Conservation (phyloP, 306 rosid genomes). For the Senna siamea region DNA sequence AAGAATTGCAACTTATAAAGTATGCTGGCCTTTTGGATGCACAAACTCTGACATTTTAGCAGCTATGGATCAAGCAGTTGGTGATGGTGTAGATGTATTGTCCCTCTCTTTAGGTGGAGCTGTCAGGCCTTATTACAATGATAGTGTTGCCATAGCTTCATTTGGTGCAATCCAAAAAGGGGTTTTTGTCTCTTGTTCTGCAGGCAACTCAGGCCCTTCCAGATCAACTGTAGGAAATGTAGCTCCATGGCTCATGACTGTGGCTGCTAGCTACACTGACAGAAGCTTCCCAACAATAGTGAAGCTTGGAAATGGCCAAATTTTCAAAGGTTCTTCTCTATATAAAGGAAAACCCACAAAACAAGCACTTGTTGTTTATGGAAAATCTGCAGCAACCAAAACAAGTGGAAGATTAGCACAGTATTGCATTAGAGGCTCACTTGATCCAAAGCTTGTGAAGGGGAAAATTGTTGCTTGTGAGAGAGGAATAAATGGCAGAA, state of each 20-base stretch:
- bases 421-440: constrained; percentile 52
- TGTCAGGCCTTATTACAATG: constrained; percentile 52
- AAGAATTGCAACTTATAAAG: constrained; percentile 74
- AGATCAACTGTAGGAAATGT: constrained; percentile 54
- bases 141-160: constrained; percentile 65
- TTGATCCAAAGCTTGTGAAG: constrained; percentile 48
- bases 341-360: constrained; percentile 49
- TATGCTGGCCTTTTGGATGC: constrained; percentile 74
- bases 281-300: constrained; percentile 62
- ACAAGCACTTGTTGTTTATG: constrained; percentile 58
- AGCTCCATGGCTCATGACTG: constrained; percentile 84
- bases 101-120: constrained; percentile 74
- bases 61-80: constrained; percentile 69
- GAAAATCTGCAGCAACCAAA: constrained; percentile 52
- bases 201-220: constrained; percentile 77
- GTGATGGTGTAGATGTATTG: constrained; percentile 72
- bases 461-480: constrained; percentile 75
- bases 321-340: constrained; percentile 64
- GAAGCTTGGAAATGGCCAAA: constrained; percentile 62
- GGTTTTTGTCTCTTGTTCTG: constrained; percentile 71
- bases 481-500: constrained; percentile 50
- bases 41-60: constrained; percentile 65
- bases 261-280: constrained; percentile 79
- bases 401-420: constrained; percentile 37
- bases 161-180: constrained; percentile 64